Base-by-base conservation (phyloP, 2,329 filamentous ascomycete species). In the Chrysoporthe austroafricana region DNA sequence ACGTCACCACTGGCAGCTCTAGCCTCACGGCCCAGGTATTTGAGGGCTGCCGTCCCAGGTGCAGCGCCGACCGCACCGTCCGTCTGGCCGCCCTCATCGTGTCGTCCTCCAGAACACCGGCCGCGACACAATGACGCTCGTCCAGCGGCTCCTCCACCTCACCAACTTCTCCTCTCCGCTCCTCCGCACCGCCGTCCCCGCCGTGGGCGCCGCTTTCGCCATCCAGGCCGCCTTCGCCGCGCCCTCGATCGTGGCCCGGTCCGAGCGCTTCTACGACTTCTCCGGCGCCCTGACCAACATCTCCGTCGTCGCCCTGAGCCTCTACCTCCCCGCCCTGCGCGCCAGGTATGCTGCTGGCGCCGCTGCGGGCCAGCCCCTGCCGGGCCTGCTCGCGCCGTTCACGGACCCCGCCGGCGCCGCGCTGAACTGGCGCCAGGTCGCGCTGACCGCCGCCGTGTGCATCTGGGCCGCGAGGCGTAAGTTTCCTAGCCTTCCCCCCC, bases 261-360 rank as follows among this genome's bases (percentile, higher is more conserved):
- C 86, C 7, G 90, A 92, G 74, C 84, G 86, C 48, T 90, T 90
- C 80, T 92, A 90, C 75, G 90, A 92, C 74, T 69, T 90, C 60
- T 89, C 87, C 1, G 90, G 90, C 60, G 88, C 88, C 16, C 73
- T 90, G 43, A 91, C 89, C 2, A 90, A 90, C 74, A 81, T 91
- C 48, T 86, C 87, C 64, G 88, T 89, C 75, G 87, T 87, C 16
- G 85, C 86, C 0, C 76, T 91, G 39, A 87, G 85, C 68, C 79
- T 91, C 18, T 88, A 86, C 70, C 80, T 91, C 18, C 89, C 89
- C 0, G 83, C 84, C 3, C 78, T 90, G 66, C 81, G 88, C 54
- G 85, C 85, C 16, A 81, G 83, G 57, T 80, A 81, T 63, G 83
- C 86, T 6, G 82, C 83, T 1, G 73, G 78, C 0, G 73, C 81